phyloP scores from a whole-genome alignment of 2,329 filamentous ascomycete species.

The Aspergillus sp. region DNA sequence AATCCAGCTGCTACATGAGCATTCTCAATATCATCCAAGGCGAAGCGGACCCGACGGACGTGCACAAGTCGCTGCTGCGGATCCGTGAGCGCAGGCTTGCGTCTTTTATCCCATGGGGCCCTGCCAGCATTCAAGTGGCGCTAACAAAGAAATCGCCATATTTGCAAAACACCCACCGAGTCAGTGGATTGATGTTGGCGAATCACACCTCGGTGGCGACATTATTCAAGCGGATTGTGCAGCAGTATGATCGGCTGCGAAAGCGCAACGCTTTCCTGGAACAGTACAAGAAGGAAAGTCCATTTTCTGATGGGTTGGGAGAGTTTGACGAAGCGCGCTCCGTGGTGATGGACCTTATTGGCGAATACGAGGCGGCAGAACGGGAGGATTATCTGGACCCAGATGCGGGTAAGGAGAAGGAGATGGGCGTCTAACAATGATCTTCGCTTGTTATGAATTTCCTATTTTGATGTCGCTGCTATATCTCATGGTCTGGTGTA shows the following conservation, averaged over 20 bases:
- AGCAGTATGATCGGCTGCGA: constrained; percentile 86
- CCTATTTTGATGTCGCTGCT: constrained; percentile 10
- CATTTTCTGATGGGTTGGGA: constrained; percentile 82
- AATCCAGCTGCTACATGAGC: constrained; percentile 98
- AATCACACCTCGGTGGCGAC: constrained; percentile 98
- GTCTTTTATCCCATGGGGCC: constrained; percentile 97
- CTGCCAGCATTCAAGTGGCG: constrained; percentile 94
- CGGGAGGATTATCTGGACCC: constrained; percentile 82
- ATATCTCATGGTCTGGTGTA: neutral
- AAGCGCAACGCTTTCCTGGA: constrained; percentile 97
- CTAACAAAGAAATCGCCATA: constrained; percentile 96
- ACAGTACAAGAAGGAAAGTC: constrained; percentile 89
- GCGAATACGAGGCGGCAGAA: constrained; percentile 94
- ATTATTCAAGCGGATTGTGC: constrained; percentile 87
- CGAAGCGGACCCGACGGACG: constrained; percentile 93
- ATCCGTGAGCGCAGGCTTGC: constrained; percentile 91
- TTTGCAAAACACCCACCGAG: constrained; percentile 84
- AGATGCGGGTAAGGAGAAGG: constrained; percentile 47
- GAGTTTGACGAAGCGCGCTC: constrained; percentile 94
- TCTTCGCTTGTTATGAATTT: constrained; percentile 3
- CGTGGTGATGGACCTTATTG: constrained; percentile 83
- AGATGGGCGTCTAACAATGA: constrained; percentile 18
- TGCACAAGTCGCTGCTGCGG: constrained; percentile 94
- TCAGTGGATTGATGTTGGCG: constrained; percentile 93
- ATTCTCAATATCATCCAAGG: constrained; percentile 99